Conservation (phyloP, 2,329 filamentous ascomycete species). For the Fusarium subtropicale region DNA sequence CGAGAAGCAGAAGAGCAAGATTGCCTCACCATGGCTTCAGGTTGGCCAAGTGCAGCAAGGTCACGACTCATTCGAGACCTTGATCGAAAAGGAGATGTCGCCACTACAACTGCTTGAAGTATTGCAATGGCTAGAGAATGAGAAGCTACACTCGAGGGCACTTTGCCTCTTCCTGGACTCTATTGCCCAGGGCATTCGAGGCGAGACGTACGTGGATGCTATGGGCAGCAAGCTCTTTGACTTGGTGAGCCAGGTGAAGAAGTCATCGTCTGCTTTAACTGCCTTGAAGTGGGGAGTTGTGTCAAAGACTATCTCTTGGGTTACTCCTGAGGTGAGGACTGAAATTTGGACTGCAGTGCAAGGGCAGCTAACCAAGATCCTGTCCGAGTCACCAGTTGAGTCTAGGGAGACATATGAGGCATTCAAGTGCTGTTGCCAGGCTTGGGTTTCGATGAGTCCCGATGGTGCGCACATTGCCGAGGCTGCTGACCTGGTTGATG, state of each 20-base stretch:
- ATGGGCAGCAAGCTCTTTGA: constrained; percentile 55
- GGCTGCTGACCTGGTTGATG: constrained; percentile 49
- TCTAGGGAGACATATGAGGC: constrained; percentile 55
- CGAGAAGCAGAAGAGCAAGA: constrained; percentile 47
- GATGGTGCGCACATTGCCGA: constrained; percentile 50
- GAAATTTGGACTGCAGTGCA: constrained; percentile 52
- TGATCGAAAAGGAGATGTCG: constrained; percentile 59
- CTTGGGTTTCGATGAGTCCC: constrained; percentile 55
- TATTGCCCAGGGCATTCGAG: constrained; percentile 56
- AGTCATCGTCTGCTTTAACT: constrained; percentile 47
- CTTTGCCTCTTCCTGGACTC: constrained; percentile 58
- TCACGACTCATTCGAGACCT: constrained; percentile 33
- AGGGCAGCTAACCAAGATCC: constrained; percentile 49
- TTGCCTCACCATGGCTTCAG: constrained; percentile 51
- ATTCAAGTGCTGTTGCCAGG: constrained; percentile 54
- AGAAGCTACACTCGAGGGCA: constrained; percentile 49
- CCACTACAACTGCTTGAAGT: constrained; percentile 58
- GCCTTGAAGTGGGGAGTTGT: constrained; percentile 58
- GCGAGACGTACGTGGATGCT: constrained; percentile 58
- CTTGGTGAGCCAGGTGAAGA: constrained; percentile 48
- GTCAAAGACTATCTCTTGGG: constrained; percentile 53
- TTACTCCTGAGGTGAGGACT: constrained; percentile 45
- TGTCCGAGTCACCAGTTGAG: constrained; percentile 50
- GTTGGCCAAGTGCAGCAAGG: constrained; percentile 39
- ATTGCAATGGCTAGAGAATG: constrained; percentile 56